Percentiles rank a stretch among this genome's conserved stretches.
phyloP scores from a whole-genome alignment of 805 yeast genomes.

The Barnettozyma sp. region DNA sequence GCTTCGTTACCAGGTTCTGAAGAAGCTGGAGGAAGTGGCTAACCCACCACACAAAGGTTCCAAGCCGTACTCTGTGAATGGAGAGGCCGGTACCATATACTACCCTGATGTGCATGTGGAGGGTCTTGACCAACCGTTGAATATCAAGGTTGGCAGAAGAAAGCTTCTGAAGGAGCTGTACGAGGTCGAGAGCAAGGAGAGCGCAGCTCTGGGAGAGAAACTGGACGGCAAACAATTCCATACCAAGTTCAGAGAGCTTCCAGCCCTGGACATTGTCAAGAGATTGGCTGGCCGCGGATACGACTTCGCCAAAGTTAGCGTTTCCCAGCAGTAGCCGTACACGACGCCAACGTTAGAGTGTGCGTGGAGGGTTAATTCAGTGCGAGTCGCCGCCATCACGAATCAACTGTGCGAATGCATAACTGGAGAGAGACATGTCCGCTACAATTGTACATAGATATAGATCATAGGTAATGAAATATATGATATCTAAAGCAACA shows the following conservation, averaged over 20 bases:
- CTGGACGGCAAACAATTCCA: slow-evolving; percentile 43
- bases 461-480: slow-evolving; percentile 12
- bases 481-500: slow-evolving; percentile 8
- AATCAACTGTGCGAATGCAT: too few species aligned
- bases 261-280: slow-evolving; percentile 42
- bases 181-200: slow-evolving; percentile 40
- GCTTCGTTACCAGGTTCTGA: slow-evolving; percentile 67
- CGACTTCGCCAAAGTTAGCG: slow-evolving; percentile 28
- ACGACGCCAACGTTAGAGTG: too few species aligned
- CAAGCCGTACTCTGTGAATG: slow-evolving; percentile 28
- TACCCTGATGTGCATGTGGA: slow-evolving; percentile 34
- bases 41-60: slow-evolving; percentile 34
- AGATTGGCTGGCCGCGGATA: slow-evolving; percentile 36
- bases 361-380: too few species aligned
- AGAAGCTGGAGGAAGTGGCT: slow-evolving; percentile 33
- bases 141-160: slow-evolving; percentile 59
- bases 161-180: slow-evolving; percentile 49
- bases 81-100: slow-evolving; percentile 37
- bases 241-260: slow-evolving; percentile 31
- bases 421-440: too few species aligned
- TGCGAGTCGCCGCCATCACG: too few species aligned
- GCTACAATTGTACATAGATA: slow-evolving; percentile 5
- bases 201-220: slow-evolving; percentile 36
- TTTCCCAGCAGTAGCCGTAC: slow-evolving; percentile 4
- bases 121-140: slow-evolving; percentile 35